Evolutionary conservation across 228 moss, liverwort and hornwort species (phyloP).

Genomic region (Sphagnum magellanicum): DNA sequence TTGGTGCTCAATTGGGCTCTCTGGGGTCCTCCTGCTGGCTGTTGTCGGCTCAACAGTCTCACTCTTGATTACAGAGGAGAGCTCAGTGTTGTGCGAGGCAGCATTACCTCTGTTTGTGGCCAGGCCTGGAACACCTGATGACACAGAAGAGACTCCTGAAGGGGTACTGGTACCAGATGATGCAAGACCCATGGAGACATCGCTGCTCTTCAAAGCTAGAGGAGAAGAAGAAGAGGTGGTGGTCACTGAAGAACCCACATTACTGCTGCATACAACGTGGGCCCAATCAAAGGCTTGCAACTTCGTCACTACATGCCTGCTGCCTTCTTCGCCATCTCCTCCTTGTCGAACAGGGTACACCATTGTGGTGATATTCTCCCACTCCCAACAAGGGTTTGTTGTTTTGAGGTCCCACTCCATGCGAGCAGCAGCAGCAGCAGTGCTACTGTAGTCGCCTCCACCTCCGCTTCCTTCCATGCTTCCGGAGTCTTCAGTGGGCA

Average conservation of each 20-base stretch:
- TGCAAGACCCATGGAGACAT: constrained; percentile 35
- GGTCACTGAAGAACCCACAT: background rate
- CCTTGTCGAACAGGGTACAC: constrained; percentile 40
- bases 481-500: constrained; percentile 12
- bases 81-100: constrained; percentile 1
- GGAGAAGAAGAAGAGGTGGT: no score
- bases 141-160: constrained; percentile 16
- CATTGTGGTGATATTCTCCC: constrained; percentile 36
- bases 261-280: constrained; percentile 19
- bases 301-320: background rate
- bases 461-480: constrained; percentile 25
- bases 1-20: constrained; percentile 23
- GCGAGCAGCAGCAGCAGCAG: constrained; percentile 19
- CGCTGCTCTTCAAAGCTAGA: constrained; percentile 17
- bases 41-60: constrained; percentile 25
- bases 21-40: constrained; percentile 21
- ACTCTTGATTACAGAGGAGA: constrained; percentile 14
- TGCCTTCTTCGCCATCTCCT: background rate
- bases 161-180: constrained; percentile 20
- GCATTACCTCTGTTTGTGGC: constrained; percentile 29
- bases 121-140: constrained; percentile 41
- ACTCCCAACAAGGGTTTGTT: constrained; percentile 48
- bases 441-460: constrained; percentile 24
- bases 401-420: constrained; percentile 73
- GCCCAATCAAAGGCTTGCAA: constrained; percentile 42